These are phyloP conservation scores for Epichloe gansuensis DNA, from an alignment of 2,329 filamentous ascomycete species.

Conservation along the genomic window DNA sequence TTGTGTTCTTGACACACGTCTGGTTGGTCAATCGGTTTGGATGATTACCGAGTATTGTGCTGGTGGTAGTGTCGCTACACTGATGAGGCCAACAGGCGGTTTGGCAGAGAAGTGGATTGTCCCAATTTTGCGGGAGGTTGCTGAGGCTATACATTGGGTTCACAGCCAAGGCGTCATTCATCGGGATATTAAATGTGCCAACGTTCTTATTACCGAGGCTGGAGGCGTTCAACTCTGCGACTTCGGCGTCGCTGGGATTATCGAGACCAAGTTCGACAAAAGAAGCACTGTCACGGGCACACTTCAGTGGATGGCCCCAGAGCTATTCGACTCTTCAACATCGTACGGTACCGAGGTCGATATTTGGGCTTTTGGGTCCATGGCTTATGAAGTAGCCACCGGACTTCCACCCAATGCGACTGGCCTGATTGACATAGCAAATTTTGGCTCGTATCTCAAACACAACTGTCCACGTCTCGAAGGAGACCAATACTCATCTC, in stretches of 20 bases:
- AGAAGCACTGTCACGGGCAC: conserved; percentile 71
- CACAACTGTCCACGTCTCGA: conserved; percentile 55
- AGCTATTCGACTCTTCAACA: conserved; percentile 52
- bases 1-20: conserved; percentile 64
- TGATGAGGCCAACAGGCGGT: conserved; percentile 55
- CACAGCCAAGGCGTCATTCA: conserved; percentile 58
- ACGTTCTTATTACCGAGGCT: conserved; percentile 65
- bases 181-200: conserved; percentile 63
- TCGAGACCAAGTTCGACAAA: conserved; percentile 65
- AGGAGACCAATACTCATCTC: conserved; percentile 60
- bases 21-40: conserved; percentile 71
- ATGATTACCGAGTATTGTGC: conserved; percentile 80
- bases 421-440: conserved; percentile 33
- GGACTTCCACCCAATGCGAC: conserved; percentile 59
- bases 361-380: conserved; percentile 76
- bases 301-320: conserved; percentile 77
- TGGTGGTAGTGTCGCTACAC: conserved; percentile 66
- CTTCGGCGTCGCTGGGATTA: conserved; percentile 69
- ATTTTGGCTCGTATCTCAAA: conserved; percentile 44
- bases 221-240: conserved; percentile 72
- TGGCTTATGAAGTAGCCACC: conserved; percentile 69
- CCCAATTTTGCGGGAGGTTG: conserved; percentile 52
- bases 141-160: conserved; percentile 54
- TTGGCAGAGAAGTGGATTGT: conserved; percentile 58
- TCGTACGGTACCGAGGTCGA: conserved; percentile 63